Evolutionary conservation across 192 early-diverging fungal species (phyloP).

Genomic region (Rhizophagus sp.): DNA sequence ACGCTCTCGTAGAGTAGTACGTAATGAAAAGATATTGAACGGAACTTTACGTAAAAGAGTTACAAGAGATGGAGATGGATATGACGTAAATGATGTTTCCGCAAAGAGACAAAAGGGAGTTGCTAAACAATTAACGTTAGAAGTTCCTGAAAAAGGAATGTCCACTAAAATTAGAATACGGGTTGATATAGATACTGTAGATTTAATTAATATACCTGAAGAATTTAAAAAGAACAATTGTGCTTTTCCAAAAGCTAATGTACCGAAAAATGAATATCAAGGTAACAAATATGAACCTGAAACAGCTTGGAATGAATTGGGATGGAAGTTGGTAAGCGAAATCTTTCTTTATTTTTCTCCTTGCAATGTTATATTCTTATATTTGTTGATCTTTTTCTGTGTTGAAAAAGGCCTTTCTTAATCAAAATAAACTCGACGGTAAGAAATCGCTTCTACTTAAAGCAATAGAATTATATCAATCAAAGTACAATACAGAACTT

Average conservation of each 20-base stretch:
- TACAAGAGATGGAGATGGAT: conserved; percentile 3
- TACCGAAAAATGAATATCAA: conserved; percentile 23
- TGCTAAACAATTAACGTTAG: conserved; percentile 37
- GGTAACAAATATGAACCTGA: conserved; percentile 46
- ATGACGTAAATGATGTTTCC: neutral
- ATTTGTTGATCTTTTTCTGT: neutral
- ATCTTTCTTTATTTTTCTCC: neutral
- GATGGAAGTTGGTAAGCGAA: conserved; percentile 62
- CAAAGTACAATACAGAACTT: conserved; percentile 15
- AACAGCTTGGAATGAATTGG: conserved; percentile 58
- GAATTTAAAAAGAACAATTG: conserved; percentile 56
- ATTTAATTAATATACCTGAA: conserved; percentile 37
- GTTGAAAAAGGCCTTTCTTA: conserved; percentile 42
- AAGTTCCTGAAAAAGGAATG: conserved; percentile 37
- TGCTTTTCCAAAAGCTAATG: conserved; percentile 54
- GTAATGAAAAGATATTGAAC: conserved; percentile 70
- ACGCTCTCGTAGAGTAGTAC: conserved; percentile 70
- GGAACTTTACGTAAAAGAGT: conserved; percentile 52
- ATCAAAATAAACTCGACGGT: conserved; percentile 40
- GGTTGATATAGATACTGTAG: conserved; percentile 53
- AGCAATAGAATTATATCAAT: conserved; percentile 51
- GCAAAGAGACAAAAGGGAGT: neutral
- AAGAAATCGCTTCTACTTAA: conserved; percentile 52
- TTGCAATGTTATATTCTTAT: neutral
- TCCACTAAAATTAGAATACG: conserved; percentile 43